phyloP scores from a whole-genome alignment of 352 stramenopile species.

The Pythium phragmiticola region DNA sequence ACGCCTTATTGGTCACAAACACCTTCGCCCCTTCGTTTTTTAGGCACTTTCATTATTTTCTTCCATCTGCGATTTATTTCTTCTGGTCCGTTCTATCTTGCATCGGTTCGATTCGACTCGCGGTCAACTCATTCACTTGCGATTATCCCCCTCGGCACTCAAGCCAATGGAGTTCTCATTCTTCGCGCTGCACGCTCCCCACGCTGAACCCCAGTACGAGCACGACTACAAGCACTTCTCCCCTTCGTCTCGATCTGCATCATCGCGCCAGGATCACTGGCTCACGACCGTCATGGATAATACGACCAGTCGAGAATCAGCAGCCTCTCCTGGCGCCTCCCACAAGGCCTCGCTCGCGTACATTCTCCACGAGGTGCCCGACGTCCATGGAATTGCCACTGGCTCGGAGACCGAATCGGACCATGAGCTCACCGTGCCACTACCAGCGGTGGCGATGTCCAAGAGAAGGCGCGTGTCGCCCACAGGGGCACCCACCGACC shows the following conservation, averaged over 20 bases:
- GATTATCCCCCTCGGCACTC: not conserved
- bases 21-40: too few relatives aligned
- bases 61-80: not conserved
- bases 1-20: too few relatives aligned
- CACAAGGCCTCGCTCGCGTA: slow-evolving; percentile 23
- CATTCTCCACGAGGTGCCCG: slow-evolving; percentile 10
- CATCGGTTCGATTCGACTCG: not conserved
- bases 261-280: slow-evolving; percentile 1
- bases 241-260: not conserved
- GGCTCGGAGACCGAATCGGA: slow-evolving; percentile 26
- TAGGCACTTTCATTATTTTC: too few relatives aligned
- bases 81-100: not conserved
- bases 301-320: too few relatives aligned
- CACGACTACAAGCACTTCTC: not conserved
- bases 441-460: not conserved
- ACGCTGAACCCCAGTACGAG: not conserved
- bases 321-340: not conserved
- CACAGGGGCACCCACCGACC: not conserved
- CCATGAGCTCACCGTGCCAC: slow-evolving; percentile 1
- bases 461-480: slow-evolving; percentile 16
- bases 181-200: slow-evolving; percentile 6
- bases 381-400: not conserved
- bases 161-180: slow-evolving; percentile 8
- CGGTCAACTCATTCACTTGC: not conserved
- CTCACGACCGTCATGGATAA: slow-evolving; percentile 17